Conservation (phyloP, 2,329 filamentous ascomycete species). For the Tolypocladium album region DNA sequence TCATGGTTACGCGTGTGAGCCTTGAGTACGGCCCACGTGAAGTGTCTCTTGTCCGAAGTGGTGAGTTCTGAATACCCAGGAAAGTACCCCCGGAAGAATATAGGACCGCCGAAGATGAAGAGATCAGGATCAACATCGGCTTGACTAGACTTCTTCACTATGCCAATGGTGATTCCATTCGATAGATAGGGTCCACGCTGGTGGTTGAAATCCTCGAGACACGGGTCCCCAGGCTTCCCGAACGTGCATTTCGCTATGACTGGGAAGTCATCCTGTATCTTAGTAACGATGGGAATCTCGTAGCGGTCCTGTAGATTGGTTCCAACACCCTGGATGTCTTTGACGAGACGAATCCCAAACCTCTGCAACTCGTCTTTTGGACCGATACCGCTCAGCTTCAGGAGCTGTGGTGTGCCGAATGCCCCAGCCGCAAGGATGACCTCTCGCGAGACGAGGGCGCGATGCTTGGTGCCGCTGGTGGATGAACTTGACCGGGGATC, state of each 20-base stretch:
- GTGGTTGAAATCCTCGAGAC: conserved; percentile 22
- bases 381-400: conserved; percentile 39
- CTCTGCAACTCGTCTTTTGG: conserved; percentile 27
- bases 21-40: conserved; percentile 38
- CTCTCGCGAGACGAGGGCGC: conserved; percentile 30
- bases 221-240: conserved; percentile 21
- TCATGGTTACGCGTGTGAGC: conserved; percentile 48
- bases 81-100: conserved; percentile 46
- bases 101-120: conserved; percentile 43
- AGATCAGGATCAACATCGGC: conserved; percentile 35
- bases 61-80: conserved; percentile 39
- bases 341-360: conserved; percentile 30
- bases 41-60: conserved; percentile 29
- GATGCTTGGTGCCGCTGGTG: conserved; percentile 17
- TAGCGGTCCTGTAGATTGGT: conserved; percentile 50
- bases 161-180: conserved; percentile 29
- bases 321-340: conserved; percentile 48
- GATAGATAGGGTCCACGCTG: conserved; percentile 25
- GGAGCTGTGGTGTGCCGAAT: conserved; percentile 42
- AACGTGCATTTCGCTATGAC: conserved; percentile 19
- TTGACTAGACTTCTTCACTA: conserved; percentile 23
- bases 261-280: conserved; percentile 23
- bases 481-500: conserved; percentile 23
- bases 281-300: conserved; percentile 18
- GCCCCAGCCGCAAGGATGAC: conserved; percentile 39